Percentiles rank a stretch among this genome's conserved stretches.
These are phyloP conservation scores for Polygonum maritimum DNA, from an alignment of 148 eudicot genomes.

Conservation along the genomic window DNA sequence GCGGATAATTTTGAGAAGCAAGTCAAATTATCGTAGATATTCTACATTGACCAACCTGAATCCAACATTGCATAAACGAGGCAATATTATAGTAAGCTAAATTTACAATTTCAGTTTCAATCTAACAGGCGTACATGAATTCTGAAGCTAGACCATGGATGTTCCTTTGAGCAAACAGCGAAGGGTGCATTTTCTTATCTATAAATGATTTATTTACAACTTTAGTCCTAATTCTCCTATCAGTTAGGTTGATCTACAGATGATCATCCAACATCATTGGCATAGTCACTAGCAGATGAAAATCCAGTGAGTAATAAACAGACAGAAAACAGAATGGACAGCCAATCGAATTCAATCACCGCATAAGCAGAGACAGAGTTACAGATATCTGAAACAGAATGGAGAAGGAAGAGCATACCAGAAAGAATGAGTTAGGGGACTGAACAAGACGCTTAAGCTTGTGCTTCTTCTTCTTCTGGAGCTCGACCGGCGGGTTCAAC, in stretches of 20 bases:
- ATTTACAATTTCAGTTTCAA: neutral
- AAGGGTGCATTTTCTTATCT: too few species aligned
- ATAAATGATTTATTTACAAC: too few species aligned
- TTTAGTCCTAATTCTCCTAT: too few species aligned
- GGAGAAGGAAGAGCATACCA: neutral
- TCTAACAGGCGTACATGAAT: too few species aligned
- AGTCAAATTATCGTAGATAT: neutral
- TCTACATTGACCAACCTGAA: neutral
- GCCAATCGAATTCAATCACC: too few species aligned
- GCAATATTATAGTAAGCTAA: neutral
- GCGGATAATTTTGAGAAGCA: neutral
- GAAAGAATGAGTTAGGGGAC: conserved; percentile 10
- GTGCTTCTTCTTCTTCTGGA: conserved; percentile 9
- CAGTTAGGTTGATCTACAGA: too few species aligned
- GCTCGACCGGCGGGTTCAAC: conserved; percentile 13
- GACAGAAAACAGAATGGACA: neutral
- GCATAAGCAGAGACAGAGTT: too few species aligned
- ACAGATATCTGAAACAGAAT: neutral
- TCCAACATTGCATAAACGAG: neutral
- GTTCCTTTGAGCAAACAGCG: too few species aligned
- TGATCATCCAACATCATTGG: neutral
- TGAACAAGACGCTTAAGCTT: conserved; percentile 13
- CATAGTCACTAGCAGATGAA: neutral
- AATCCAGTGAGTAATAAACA: neutral
- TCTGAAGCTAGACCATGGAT: too few species aligned